A percentile compares a stretch with the other conserved stretches of the same genome.
Evolutionary conservation across 441 rosid genomes (phyloP).

Genomic region (Cnidoscolus chayamansa): DNA sequence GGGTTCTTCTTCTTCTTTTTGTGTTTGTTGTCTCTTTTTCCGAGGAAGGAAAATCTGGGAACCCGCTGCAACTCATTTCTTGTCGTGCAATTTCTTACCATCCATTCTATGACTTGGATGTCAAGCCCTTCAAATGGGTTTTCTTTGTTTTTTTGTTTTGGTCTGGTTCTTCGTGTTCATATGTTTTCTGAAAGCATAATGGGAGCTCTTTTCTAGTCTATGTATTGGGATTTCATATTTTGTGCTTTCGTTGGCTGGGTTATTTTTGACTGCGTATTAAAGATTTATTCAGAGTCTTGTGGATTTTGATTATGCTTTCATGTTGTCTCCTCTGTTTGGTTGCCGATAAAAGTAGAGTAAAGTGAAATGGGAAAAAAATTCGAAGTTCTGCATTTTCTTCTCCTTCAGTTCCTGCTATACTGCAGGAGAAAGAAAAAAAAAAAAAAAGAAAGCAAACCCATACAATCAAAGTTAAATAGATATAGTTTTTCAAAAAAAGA

Average conservation of each 20-base stretch:
- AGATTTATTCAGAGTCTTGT: background rate
- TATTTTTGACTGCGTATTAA: conserved; percentile 3
- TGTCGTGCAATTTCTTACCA: background rate
- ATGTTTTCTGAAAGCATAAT: background rate
- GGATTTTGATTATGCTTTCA: conserved; percentile 8
- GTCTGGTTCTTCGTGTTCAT: background rate
- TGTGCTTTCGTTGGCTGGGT: conserved; percentile 16
- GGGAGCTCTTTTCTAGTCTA: background rate
- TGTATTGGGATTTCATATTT: conserved; percentile 1
- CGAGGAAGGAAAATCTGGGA: conserved; percentile 20
- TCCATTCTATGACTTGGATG: background rate
- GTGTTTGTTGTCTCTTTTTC: conserved; percentile 6
- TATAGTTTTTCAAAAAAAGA: background rate
- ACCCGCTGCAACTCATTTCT: conserved; percentile 16
- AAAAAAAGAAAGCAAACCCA: background rate
- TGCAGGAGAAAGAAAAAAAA: background rate
- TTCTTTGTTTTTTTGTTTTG: conserved; percentile 8
- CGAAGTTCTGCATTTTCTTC: background rate
- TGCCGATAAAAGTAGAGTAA: conserved; percentile 14
- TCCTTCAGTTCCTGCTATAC: background rate
- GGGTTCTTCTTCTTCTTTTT: background rate
- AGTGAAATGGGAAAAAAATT: background rate
- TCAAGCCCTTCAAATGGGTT: conserved; percentile 19
- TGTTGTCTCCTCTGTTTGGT: conserved; percentile 21
- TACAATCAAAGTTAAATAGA: background rate